phyloP scores from a whole-genome alignment of 805 yeast genomes.

The Candida berthetii region DNA sequence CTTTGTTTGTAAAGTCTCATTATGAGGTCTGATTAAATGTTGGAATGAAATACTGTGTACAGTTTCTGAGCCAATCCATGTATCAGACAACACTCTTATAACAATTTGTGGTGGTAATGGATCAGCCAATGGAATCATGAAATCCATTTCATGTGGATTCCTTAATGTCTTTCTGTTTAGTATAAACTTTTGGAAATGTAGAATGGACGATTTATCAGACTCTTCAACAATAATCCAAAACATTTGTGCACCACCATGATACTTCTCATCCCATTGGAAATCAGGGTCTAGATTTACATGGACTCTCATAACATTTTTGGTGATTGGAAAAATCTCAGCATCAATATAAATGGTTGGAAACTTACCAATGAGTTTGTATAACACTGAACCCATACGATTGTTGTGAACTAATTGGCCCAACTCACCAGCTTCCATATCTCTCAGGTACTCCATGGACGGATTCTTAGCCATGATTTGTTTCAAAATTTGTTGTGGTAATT shows the following conservation, averaged over 20 bases:
- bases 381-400: constrained; percentile 56
- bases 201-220: constrained; percentile 60
- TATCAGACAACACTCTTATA: constrained; percentile 72
- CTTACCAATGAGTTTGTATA: constrained; percentile 54
- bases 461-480: constrained; percentile 56
- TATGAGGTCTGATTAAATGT: constrained; percentile 82
- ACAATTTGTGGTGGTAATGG: constrained; percentile 89
- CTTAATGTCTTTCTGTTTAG: constrained; percentile 51
- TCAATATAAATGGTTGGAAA: constrained; percentile 75
- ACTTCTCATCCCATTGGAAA: constrained; percentile 77
- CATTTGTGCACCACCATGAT: constrained; percentile 79
- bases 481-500: constrained; percentile 60
- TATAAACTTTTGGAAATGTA: constrained; percentile 80
- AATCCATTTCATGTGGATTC: constrained; percentile 67
- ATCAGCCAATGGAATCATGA: constrained; percentile 85
- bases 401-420: constrained; percentile 90
- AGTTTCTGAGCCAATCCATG: constrained; percentile 85
- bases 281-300: constrained; percentile 67
- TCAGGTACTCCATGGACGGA: constrained; percentile 63
- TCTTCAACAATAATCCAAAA: constrained; percentile 95
- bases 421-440: constrained; percentile 70
- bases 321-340: constrained; percentile 84
- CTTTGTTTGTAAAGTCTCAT: constrained; percentile 81
- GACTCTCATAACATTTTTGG: constrained; percentile 78
- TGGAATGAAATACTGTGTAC: constrained; percentile 78